Conservation (phyloP, 2,329 filamentous ascomycete species). For the Tolypocladium guangdongense region DNA sequence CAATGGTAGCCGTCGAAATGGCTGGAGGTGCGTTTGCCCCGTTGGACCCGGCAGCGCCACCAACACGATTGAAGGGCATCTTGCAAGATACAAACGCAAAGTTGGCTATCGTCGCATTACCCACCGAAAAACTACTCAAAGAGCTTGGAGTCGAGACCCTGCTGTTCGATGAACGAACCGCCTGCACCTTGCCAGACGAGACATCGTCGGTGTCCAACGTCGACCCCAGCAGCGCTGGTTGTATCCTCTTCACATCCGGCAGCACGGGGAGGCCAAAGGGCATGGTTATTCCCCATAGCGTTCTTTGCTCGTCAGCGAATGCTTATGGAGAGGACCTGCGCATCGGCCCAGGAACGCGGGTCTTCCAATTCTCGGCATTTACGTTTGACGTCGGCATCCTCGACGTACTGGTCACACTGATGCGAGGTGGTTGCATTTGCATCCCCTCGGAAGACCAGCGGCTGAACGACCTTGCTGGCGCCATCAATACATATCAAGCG, state of each 20-base stretch:
- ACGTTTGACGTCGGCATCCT: conserved; percentile 10
- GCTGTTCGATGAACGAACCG: background rate
- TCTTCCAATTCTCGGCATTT: conserved; percentile 10
- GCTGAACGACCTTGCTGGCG: conserved; percentile 6
- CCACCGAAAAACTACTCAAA: background rate
- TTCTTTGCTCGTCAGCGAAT: conserved; percentile 2
- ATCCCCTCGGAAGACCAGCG: conserved; percentile 9
- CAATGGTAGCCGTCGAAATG: conserved; percentile 5
- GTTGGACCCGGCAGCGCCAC: background rate
- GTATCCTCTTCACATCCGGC: conserved; percentile 38
- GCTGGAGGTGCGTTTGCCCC: conserved; percentile 7
- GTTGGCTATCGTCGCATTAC: background rate
- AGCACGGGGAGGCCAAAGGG: conserved; percentile 44
- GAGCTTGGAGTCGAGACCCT: background rate
- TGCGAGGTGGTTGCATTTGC: conserved; percentile 9
- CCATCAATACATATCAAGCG: conserved; percentile 3
- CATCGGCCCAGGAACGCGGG: conserved; percentile 3
- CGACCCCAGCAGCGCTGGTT: conserved; percentile 1
- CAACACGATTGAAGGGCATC: background rate
- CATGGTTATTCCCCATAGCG: conserved; percentile 1
- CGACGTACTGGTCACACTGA: conserved; percentile 9
- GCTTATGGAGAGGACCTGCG: conserved; percentile 1
- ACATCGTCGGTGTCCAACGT: background rate
- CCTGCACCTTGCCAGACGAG: background rate
- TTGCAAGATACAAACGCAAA: background rate